phyloP scores from a whole-genome alignment of 805 yeast species.

The Candida krabiensis region DNA sequence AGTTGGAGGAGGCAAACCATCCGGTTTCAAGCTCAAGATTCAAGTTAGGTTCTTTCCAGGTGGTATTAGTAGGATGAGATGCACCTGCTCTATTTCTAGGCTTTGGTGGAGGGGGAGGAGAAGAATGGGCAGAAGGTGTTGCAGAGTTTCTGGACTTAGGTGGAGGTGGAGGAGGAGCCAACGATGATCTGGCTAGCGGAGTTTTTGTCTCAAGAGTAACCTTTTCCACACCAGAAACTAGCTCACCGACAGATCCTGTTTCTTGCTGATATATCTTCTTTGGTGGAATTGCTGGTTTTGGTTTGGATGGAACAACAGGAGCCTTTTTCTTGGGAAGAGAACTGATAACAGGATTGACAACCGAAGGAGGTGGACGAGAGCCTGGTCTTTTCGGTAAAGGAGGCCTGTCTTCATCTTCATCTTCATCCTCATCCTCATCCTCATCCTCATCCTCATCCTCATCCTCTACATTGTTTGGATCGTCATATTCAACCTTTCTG shows the following conservation, averaged over 20 bases:
- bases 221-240: conserved; percentile 7
- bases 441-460: conserved; percentile 1
- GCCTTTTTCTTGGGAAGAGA: conserved; percentile 1
- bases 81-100: neutral
- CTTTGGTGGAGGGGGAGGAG: conserved; percentile 26
- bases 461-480: neutral
- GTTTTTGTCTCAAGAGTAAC: conserved; percentile 3
- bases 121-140: conserved; percentile 21
- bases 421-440: conserved; percentile 6
- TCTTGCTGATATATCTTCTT: neutral
- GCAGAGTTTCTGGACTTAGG: conserved; percentile 34
- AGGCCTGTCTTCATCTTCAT: conserved; percentile 28
- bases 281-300: conserved; percentile 3
- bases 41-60: conserved; percentile 35
- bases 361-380: conserved; percentile 3
- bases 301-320: conserved; percentile 6
- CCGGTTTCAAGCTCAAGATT: conserved; percentile 44
- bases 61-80: conserved; percentile 6
- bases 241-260: neutral
- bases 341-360: neutral
- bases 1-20: conserved; percentile 44
- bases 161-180: conserved; percentile 22
- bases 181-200: conserved; percentile 13
- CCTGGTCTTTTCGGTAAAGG: conserved; percentile 24
- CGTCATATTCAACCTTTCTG: neutral